Base-by-base conservation (phyloP, 208 protist genomes). In the Acanthamoeba royreba region DNA sequence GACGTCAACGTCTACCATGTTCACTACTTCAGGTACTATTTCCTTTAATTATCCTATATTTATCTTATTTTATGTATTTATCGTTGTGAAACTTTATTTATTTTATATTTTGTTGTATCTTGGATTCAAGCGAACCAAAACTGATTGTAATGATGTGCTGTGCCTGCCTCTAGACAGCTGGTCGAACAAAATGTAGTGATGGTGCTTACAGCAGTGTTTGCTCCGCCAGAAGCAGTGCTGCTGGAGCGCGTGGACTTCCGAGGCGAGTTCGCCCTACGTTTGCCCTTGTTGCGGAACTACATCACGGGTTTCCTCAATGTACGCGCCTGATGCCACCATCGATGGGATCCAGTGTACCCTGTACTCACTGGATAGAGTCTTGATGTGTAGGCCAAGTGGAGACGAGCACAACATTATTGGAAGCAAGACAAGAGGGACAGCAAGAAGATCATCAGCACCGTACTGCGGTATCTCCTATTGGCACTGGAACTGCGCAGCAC, bases 391-490 rank as follows among this genome's bases (percentile, higher is more conserved):
- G 74, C 74, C n/a, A 85, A 85, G 45, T 85, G 74, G 74, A 52
- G 74, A 38, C 45, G 74, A 35, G 45, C 74, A 4, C 74, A 85
- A 45, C 74, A 85, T 33, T 85, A 85, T 31, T 85, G 74, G 74
- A 85, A 85, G 74, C 74, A 85, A 45, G 74, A 85, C 74, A 85
- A 85, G 74, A n/a, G 74, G 42, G 74, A 85, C 74, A 85, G 74
- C 43, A 85, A 85, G 7, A 85, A 85, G 43, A 85, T 85, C 15
- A 28, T 85, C 4, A 45, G 43, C 0, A 85, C 74, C 0, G 74
- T 85, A 9, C 3, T 85, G 42, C 74, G 74, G 13, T 85, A 85
- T 19, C 74, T 85, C 15, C 74, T 85, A 5, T 45, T 85, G n/a
- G 38, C 74, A 7, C 74, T 85, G n/a, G 42, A 85, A 35, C 74